Evolutionary conservation across 2,329 filamentous ascomycete genomes (phyloP).

Genomic region (Xylaria sp.): DNA sequence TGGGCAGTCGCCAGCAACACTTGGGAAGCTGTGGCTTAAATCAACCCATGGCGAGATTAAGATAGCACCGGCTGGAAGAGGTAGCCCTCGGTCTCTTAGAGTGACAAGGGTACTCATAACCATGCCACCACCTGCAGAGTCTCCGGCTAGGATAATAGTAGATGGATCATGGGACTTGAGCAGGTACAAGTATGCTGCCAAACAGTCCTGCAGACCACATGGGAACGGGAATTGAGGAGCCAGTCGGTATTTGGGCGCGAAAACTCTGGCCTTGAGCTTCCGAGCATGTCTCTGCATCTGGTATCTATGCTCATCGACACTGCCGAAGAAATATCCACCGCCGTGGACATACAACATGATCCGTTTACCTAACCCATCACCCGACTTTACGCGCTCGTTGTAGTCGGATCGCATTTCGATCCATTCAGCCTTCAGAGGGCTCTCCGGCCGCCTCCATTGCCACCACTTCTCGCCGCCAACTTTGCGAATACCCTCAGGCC

Average conservation of each 20-base stretch:
- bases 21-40: slow-evolving; percentile 94
- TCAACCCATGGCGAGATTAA: slow-evolving; percentile 97
- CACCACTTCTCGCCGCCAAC: slow-evolving; percentile 89
- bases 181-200: slow-evolving; percentile 88
- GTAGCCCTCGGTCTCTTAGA: slow-evolving; percentile 83
- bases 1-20: slow-evolving; percentile 76
- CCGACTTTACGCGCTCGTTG: slow-evolving; percentile 72
- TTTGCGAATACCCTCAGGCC: slow-evolving; percentile 75
- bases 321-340: slow-evolving; percentile 95
- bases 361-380: slow-evolving; percentile 71
- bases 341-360: slow-evolving; percentile 96
- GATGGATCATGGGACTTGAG: slow-evolving; percentile 79
- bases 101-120: slow-evolving; percentile 81
- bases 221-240: slow-evolving; percentile 96
- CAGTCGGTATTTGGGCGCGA: slow-evolving; percentile 87
- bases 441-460: slow-evolving; percentile 81
- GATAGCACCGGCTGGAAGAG: slow-evolving; percentile 88
- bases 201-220: slow-evolving; percentile 88
- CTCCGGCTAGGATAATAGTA: slow-evolving; percentile 88
- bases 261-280: slow-evolving; percentile 89
- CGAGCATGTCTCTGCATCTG: slow-evolving; percentile 96
- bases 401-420: slow-evolving; percentile 93
- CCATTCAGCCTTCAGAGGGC: slow-evolving; percentile 84
- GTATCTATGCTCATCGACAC: slow-evolving; percentile 96
- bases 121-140: slow-evolving; percentile 95